A percentile compares a stretch with the other conserved stretches of the same genome.
phyloP scores from a whole-genome alignment of 164 flowering plant species.

The Vitis rotundifolia region DNA sequence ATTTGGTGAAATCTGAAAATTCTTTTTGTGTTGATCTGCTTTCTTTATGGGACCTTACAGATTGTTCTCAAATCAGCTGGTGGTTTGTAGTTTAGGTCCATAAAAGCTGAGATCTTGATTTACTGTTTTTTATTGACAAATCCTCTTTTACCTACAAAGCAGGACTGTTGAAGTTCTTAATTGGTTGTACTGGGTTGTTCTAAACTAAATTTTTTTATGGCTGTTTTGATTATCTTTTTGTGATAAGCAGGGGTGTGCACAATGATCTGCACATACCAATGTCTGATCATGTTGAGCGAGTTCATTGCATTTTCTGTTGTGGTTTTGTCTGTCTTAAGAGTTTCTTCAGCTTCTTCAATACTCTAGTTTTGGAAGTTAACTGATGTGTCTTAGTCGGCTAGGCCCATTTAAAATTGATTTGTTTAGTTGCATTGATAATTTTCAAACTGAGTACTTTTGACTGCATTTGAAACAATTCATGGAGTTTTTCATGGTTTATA shows the following conservation, averaged over 20 bases:
- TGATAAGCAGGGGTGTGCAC: too few species aligned
- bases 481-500: too few species aligned
- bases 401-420: too few species aligned
- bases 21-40: neutral
- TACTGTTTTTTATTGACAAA: neutral
- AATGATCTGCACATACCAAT: neutral
- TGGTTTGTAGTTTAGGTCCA: neutral
- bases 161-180: neutral
- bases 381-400: too few species aligned
- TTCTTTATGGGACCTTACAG: neutral
- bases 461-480: too few species aligned
- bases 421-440: too few species aligned
- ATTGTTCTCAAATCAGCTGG: neutral
- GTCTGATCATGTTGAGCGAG: neutral
- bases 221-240: neutral
- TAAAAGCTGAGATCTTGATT: slow-evolving; percentile 6
- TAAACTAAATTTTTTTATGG: neutral
- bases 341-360: neutral
- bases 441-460: too few species aligned
- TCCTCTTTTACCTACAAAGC: too few species aligned
- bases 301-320: neutral
- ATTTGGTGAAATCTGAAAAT: neutral
- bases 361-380: too few species aligned
- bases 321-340: neutral
- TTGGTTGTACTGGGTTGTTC: neutral